phyloP scores from a whole-genome alignment of 2,329 filamentous ascomycete genomes.

The Diaporthe sp. region DNA sequence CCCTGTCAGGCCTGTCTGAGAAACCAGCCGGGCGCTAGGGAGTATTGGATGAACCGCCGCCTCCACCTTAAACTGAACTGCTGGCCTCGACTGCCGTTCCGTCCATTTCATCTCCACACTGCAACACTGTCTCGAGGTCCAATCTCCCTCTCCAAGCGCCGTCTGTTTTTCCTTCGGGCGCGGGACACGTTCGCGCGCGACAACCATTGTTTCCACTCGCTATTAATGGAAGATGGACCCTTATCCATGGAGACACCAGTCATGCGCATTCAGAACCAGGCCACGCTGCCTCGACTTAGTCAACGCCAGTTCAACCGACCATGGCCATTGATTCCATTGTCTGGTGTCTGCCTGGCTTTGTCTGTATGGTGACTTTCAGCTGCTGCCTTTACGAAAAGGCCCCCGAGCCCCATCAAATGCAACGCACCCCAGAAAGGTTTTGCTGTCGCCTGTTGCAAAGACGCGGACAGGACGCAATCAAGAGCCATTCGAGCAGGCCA shows the following conservation, averaged over 20 bases:
- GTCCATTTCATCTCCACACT: conserved; percentile 14
- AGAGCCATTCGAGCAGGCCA: background rate
- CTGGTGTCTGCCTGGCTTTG: background rate
- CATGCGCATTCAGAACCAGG: background rate
- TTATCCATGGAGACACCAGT: background rate
- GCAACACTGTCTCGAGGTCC: background rate
- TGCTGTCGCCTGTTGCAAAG: background rate
- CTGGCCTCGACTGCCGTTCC: conserved; percentile 1
- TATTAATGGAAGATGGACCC: background rate
- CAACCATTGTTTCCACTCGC: background rate
- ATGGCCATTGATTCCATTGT: background rate
- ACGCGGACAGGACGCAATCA: background rate
- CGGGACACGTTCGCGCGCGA: conserved; percentile 7
- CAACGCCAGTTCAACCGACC: background rate
- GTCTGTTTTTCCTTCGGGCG: background rate
- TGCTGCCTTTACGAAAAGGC: background rate
- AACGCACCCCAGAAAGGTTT: background rate
- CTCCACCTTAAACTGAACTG: background rate
- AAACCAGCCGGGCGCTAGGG: background rate
- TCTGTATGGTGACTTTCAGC: background rate
- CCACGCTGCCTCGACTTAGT: background rate
- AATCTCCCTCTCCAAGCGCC: conserved; percentile 16
- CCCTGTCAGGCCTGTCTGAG: conserved; percentile 27
- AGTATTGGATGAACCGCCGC: conserved; percentile 30
- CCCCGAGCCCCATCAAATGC: background rate